These are phyloP conservation scores for Dujonia santamariae DNA, from an alignment of 1,139 yeast species.

Conservation along the genomic window DNA sequence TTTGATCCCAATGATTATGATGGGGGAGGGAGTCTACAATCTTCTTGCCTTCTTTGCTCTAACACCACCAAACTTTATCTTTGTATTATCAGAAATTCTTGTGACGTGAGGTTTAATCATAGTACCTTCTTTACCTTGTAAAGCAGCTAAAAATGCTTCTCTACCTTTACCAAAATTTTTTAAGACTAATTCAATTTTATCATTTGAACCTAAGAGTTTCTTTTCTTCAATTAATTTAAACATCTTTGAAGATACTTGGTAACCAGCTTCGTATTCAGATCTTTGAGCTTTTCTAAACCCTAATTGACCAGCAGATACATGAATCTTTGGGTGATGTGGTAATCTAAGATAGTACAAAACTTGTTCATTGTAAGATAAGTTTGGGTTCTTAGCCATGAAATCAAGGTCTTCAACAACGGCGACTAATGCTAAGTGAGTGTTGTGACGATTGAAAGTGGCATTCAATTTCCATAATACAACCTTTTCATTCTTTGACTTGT, in stretches of 20 bases:
- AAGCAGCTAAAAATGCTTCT: slow-evolving; percentile 79
- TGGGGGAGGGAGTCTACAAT: too few species aligned
- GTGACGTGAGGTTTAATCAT: slow-evolving; percentile 60
- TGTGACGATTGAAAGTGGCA: slow-evolving; percentile 76
- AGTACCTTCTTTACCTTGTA: slow-evolving; percentile 87
- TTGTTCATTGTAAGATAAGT: slow-evolving; percentile 65
- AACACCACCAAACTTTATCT: slow-evolving; percentile 88
- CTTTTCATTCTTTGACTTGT: slow-evolving; percentile 21
- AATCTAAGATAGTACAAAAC: slow-evolving; percentile 76
- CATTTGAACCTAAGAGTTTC: slow-evolving; percentile 47
- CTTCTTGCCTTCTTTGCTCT: slow-evolving; percentile 84
- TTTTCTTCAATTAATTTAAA: slow-evolving; percentile 68
- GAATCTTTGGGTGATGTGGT: slow-evolving; percentile 70
- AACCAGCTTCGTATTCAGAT: slow-evolving; percentile 93
- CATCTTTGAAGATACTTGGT: slow-evolving; percentile 75
- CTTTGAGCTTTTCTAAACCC: slow-evolving; percentile 79
- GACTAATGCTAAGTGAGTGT: slow-evolving; percentile 74
- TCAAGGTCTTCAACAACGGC: slow-evolving; percentile 68
- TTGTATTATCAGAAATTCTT: slow-evolving; percentile 74
- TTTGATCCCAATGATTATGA: too few species aligned
- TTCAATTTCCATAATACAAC: slow-evolving; percentile 66
- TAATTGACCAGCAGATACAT: slow-evolving; percentile 67
- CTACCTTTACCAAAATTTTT: slow-evolving; percentile 88
- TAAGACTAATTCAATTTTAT: slow-evolving; percentile 68
- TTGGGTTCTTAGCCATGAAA: slow-evolving; percentile 54